Evolutionary conservation across 768 basidiomycete genomes (phyloP).

Genomic region (Lactarius vividus): DNA sequence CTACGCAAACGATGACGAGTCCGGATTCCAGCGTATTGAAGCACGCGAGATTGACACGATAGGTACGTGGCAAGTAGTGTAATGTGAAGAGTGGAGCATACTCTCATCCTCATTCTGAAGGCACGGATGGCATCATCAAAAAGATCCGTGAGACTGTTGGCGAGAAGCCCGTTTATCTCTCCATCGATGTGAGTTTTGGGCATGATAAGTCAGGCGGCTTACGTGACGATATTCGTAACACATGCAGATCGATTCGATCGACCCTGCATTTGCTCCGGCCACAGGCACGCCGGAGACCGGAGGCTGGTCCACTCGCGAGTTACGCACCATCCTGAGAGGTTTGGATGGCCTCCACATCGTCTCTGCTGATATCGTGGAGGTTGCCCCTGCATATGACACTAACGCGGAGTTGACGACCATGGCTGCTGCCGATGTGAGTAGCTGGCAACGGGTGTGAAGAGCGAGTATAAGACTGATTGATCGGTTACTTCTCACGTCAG

Average conservation of each 20-base stretch:
- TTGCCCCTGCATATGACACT: slow-evolving; percentile 76
- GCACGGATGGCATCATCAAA: slow-evolving; percentile 72
- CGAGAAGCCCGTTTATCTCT: slow-evolving; percentile 69
- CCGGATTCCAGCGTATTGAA: slow-evolving; percentile 80
- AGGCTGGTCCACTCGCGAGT: slow-evolving; percentile 80
- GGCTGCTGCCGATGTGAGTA: slow-evolving; percentile 57
- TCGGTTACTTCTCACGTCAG: slow-evolving; percentile 34
- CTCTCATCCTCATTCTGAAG: slow-evolving; percentile 35
- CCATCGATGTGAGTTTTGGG: slow-evolving; percentile 57
- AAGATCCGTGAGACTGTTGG: slow-evolving; percentile 81
- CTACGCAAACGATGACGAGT: slow-evolving; percentile 71
- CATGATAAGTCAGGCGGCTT: neutral
- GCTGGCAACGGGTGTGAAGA: no score
- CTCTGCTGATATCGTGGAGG: slow-evolving; percentile 82
- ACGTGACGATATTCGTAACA: neutral
- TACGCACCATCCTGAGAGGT: slow-evolving; percentile 72
- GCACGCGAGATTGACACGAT: slow-evolving; percentile 83
- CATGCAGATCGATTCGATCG: slow-evolving; percentile 71
- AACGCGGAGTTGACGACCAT: slow-evolving; percentile 63
- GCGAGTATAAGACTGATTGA: neutral
- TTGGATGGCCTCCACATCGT: slow-evolving; percentile 74
- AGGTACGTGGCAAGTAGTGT: slow-evolving; percentile 41
- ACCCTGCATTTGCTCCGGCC: slow-evolving; percentile 79
- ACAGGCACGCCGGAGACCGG: slow-evolving; percentile 86
- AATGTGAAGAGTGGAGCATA: neutral